Percentiles rank a stretch among this genome's conserved stretches.
phyloP scores from a whole-genome alignment of 2,329 filamentous ascomycete species.

The Fusarium camptoceras region DNA sequence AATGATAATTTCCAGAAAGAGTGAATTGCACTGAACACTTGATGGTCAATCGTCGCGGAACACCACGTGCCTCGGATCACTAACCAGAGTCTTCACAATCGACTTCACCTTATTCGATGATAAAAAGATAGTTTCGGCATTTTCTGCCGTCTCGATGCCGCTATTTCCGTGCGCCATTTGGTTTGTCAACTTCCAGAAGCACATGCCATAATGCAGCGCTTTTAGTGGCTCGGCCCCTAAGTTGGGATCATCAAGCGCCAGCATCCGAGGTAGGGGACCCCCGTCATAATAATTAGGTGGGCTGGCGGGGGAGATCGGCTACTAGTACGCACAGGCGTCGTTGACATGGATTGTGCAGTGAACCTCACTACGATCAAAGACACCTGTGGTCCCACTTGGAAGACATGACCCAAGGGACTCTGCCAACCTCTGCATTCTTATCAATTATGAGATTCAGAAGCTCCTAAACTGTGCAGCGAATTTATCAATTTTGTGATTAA shows the following conservation, averaged over 20 bases:
- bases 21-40: too few species aligned
- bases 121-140: constrained; percentile 17
- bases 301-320: too few species aligned
- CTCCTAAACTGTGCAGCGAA: not conserved
- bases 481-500: not conserved
- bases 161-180: constrained; percentile 2
- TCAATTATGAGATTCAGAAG: not conserved
- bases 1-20: too few species aligned
- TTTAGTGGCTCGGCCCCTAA: constrained; percentile 17
- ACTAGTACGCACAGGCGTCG: too few species aligned
- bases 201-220: constrained; percentile 30
- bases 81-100: not conserved
- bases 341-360: too few species aligned
- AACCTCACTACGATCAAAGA: not conserved
- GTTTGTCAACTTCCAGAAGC: not conserved
- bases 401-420: not conserved
- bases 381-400: too few species aligned
- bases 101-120: not conserved
- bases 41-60: not conserved
- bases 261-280: constrained; percentile 8
- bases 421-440: too few species aligned
- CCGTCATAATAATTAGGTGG: too few species aligned
- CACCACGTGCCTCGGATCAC: not conserved
- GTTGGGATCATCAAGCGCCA: not conserved
- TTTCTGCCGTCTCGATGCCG: constrained; percentile 11